Percentiles rank a stretch among this genome's conserved stretches.
Evolutionary conservation across 2,329 filamentous ascomycete species (phyloP).

Genomic region (Emergomyces orientalis): DNA sequence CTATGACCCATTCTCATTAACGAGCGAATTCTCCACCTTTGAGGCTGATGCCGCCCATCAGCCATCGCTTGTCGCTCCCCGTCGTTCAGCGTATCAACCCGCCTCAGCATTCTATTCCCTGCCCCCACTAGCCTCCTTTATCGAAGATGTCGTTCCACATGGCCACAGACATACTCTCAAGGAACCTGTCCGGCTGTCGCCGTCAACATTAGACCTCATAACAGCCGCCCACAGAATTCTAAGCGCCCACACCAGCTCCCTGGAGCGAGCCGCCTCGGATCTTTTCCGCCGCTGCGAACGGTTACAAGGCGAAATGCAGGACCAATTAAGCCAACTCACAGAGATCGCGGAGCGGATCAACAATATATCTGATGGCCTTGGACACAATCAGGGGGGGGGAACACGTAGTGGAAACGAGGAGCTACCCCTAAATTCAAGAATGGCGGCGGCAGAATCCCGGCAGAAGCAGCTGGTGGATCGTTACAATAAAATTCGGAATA

Average conservation of each 20-base stretch:
- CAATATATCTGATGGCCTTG: slow-evolving; percentile 32
- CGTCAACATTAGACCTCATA: slow-evolving; percentile 41
- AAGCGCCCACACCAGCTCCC: slow-evolving; percentile 37
- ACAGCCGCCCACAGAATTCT: slow-evolving; percentile 40
- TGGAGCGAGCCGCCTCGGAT: slow-evolving; percentile 42
- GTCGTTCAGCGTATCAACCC: slow-evolving; percentile 36
- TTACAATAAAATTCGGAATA: slow-evolving; percentile 38
- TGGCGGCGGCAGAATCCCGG: slow-evolving; percentile 32
- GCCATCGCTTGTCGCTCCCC: slow-evolving; percentile 23
- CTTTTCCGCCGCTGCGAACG: slow-evolving; percentile 45
- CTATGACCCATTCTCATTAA: slow-evolving; percentile 22
- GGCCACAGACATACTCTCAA: slow-evolving; percentile 36
- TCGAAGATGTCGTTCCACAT: slow-evolving; percentile 36
- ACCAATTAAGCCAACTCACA: slow-evolving; percentile 38
- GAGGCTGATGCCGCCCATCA: slow-evolving; percentile 21
- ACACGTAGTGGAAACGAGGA: slow-evolving; percentile 25
- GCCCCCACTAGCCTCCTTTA: slow-evolving; percentile 32
- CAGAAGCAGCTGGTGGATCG: slow-evolving; percentile 34
- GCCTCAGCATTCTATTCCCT: slow-evolving; percentile 33
- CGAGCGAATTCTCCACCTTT: slow-evolving; percentile 21
- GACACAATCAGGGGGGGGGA: slow-evolving; percentile 20
- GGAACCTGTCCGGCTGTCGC: slow-evolving; percentile 40
- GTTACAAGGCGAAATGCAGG: slow-evolving; percentile 38
- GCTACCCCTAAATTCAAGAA: slow-evolving; percentile 28
- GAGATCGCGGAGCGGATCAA: slow-evolving; percentile 40